Evolutionary conservation across 2,329 filamentous ascomycete species (phyloP).

Genomic region (Fusarium gaditjirri): DNA sequence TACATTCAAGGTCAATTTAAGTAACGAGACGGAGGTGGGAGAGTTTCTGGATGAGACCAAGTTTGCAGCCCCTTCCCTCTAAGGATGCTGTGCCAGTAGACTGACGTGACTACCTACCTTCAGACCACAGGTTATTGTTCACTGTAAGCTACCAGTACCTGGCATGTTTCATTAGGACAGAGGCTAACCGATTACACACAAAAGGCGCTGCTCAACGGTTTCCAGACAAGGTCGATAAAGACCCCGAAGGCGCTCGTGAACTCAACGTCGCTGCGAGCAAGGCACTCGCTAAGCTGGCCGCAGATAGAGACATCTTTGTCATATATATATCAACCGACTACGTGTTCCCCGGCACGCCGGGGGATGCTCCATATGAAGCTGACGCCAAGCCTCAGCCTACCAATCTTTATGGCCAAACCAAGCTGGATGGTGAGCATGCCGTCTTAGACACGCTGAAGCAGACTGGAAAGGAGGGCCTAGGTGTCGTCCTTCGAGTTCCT

Average conservation of each 20-base stretch:
- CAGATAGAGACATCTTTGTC: conserved; percentile 68
- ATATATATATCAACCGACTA: conserved; percentile 88
- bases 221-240: conserved; percentile 84
- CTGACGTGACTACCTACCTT: conserved; percentile 2
- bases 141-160: conserved; percentile 69
- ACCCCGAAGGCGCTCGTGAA: conserved; percentile 78
- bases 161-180: background rate
- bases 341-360: conserved; percentile 76
- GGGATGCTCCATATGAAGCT: conserved; percentile 85
- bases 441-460: conserved; percentile 70
- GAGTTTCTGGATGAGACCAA: conserved; percentile 63
- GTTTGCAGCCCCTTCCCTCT: conserved; percentile 50
- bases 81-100: background rate
- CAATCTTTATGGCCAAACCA: conserved; percentile 77
- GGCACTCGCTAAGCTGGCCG: conserved; percentile 73
- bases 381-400: conserved; percentile 73
- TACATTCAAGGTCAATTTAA: conserved; percentile 69
- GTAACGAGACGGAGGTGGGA: conserved; percentile 58
- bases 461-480: conserved; percentile 62
- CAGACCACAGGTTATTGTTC: conserved; percentile 81
- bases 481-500: conserved; percentile 80
- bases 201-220: conserved; percentile 87
- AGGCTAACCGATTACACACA: conserved; percentile 26
- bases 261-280: conserved; percentile 80
- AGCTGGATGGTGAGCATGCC: conserved; percentile 69